phyloP scores from a whole-genome alignment of 1,284 basidiomycete species.

The Blastosporella zonata region DNA sequence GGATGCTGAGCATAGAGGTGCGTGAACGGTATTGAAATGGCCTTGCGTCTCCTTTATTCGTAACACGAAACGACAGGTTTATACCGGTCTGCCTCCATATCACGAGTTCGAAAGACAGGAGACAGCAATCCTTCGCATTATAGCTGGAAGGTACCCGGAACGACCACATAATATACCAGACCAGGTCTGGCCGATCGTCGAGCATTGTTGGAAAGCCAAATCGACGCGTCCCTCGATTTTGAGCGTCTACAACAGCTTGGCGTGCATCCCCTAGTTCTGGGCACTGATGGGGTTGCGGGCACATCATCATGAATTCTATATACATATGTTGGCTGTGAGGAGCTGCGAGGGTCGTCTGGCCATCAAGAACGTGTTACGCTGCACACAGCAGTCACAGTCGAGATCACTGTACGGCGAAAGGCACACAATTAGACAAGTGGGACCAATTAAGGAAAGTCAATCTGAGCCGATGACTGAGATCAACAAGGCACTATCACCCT shows the following conservation, averaged over 20 bases:
- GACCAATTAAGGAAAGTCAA: too few species aligned
- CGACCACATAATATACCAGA: constrained; percentile 9
- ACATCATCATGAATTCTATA: too few species aligned
- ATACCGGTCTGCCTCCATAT: constrained; percentile 11
- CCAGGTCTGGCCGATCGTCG: constrained; percentile 6
- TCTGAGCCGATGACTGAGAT: too few species aligned
- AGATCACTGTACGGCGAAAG: too few species aligned
- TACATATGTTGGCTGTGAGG: too few species aligned
- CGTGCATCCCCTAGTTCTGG: constrained; percentile 14
- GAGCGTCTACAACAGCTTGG: constrained; percentile 10
- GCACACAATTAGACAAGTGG: too few species aligned
- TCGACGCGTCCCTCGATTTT: constrained; percentile 7
- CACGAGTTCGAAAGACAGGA: neutral
- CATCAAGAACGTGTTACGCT: too few species aligned
- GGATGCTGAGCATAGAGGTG: constrained; percentile 15
- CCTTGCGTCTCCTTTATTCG: neutral
- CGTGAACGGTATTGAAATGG: neutral
- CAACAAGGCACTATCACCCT: too few species aligned
- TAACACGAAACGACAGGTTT: constrained; percentile 1
- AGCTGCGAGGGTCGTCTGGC: too few species aligned
- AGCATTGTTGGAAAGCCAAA: constrained; percentile 8
- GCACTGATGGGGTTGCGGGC: too few species aligned
- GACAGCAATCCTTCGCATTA: neutral
- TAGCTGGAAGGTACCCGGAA: constrained; percentile 2
- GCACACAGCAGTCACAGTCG: too few species aligned